Percentiles rank a stretch among this genome's conserved stretches.
These are phyloP conservation scores for Aureobasidium sp. DNA, from an alignment of 2,329 filamentous ascomycete species.

Conservation along the genomic window DNA sequence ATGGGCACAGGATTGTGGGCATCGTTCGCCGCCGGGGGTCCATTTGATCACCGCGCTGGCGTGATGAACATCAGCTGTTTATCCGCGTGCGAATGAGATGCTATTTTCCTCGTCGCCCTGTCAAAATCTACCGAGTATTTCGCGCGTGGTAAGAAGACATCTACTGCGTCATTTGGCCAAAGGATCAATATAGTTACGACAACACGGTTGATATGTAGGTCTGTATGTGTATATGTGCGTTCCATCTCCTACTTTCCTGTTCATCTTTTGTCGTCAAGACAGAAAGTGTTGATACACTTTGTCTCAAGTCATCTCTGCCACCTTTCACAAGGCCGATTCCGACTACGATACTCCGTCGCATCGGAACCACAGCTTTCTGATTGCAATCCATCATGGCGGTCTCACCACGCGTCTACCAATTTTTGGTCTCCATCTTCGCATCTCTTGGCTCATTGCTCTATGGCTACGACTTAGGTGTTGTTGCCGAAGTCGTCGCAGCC, in stretches of 20 bases:
- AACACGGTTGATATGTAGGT: not conserved
- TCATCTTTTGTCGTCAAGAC: not conserved
- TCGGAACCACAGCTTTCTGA: not conserved
- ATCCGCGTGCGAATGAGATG: not conserved
- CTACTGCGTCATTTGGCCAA: not conserved
- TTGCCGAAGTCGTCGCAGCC: constrained; percentile 19
- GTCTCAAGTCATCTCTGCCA: not conserved
- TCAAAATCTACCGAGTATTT: not conserved
- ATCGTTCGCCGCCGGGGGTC: not conserved
- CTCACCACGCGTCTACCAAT: constrained; percentile 19
- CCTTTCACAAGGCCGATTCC: not conserved
- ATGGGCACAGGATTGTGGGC: not conserved
- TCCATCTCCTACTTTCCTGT: not conserved
- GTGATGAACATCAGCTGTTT: not conserved
- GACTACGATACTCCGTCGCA: not conserved
- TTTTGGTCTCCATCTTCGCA: constrained; percentile 33
- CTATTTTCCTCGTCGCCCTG: not conserved
- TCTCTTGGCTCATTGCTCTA: constrained; percentile 17
- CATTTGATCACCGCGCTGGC: not conserved
- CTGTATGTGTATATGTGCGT: not conserved
- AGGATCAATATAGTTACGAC: not conserved
- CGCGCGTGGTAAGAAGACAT: not conserved
- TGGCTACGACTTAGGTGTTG: constrained; percentile 27
- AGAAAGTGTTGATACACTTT: not conserved
- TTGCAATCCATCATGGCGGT: not conserved